Evolutionary conservation across 306 rosid species (phyloP).

Genomic region (Prunus davidiana): DNA sequence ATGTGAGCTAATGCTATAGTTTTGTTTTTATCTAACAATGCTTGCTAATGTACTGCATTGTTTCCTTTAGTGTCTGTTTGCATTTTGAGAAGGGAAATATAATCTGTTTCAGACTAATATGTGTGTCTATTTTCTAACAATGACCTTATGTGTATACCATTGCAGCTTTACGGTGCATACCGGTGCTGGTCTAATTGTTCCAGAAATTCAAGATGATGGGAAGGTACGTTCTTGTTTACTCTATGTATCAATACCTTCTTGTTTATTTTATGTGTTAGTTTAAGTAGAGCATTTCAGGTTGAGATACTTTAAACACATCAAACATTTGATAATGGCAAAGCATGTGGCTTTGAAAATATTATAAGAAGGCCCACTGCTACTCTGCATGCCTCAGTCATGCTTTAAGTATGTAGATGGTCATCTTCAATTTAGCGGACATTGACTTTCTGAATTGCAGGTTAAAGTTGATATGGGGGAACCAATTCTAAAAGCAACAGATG

Average conservation of each 20-base stretch:
- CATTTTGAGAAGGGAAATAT: background rate
- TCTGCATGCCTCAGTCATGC: background rate
- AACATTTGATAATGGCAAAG: background rate
- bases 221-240: constrained; percentile 35
- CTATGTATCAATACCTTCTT: background rate
- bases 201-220: constrained; percentile 78
- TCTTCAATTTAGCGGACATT: constrained; percentile 17
- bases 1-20: background rate
- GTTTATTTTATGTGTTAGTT: constrained; percentile 4
- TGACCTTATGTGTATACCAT: background rate
- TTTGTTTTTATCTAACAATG: background rate
- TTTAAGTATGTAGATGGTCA: constrained; percentile 1
- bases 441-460: constrained; percentile 51
- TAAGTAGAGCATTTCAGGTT: constrained; percentile 8
- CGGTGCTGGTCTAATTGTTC: constrained; percentile 92
- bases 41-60: background rate
- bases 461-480: constrained; percentile 98
- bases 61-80: background rate
- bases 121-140: background rate
- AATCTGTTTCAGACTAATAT: background rate
- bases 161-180: constrained; percentile 82
- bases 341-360: background rate
- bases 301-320: constrained; percentile 9
- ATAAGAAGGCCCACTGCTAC: background rate
- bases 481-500: constrained; percentile 70